These are phyloP conservation scores for Melastoma candidum DNA, from an alignment of 441 rosid species.

Conservation along the genomic window DNA sequence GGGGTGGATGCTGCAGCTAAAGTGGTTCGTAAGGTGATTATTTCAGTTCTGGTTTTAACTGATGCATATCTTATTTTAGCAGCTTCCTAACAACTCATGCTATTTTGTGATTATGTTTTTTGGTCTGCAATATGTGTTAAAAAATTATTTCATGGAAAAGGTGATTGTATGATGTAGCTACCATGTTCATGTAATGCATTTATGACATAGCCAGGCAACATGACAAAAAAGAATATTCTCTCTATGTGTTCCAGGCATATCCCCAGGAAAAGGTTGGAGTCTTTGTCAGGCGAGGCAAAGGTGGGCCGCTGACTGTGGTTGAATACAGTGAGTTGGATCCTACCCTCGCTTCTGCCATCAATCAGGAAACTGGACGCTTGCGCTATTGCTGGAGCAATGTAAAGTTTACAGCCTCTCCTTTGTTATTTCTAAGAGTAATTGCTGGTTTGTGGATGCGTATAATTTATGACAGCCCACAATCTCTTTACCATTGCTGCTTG, in stretches of 20 bases:
- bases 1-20: conserved; percentile 91
- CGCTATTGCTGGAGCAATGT: conserved; percentile 99
- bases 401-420: conserved; percentile 21
- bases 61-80: too few relatives aligned
- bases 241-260: conserved; percentile 53
- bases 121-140: too few relatives aligned
- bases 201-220: too few relatives aligned
- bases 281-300: conserved; percentile 96
- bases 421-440: background rate
- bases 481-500: background rate
- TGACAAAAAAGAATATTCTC: conserved; percentile 1
- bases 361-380: conserved; percentile 94
- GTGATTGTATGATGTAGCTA: too few relatives aligned
- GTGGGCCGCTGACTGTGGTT: conserved; percentile 94
- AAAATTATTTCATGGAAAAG: too few relatives aligned
- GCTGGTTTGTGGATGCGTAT: too few relatives aligned
- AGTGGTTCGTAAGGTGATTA: conserved; percentile 22
- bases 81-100: too few relatives aligned
- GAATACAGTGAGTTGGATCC: conserved; percentile 73
- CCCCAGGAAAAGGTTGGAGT: conserved; percentile 99
- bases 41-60: too few relatives aligned
- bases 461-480: too few relatives aligned
- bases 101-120: too few relatives aligned
- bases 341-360: conserved; percentile 79
- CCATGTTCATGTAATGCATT: too few relatives aligned